These are phyloP conservation scores for Pythium aquatile DNA, from an alignment of 352 stramenopile species.

Conservation along the genomic window DNA sequence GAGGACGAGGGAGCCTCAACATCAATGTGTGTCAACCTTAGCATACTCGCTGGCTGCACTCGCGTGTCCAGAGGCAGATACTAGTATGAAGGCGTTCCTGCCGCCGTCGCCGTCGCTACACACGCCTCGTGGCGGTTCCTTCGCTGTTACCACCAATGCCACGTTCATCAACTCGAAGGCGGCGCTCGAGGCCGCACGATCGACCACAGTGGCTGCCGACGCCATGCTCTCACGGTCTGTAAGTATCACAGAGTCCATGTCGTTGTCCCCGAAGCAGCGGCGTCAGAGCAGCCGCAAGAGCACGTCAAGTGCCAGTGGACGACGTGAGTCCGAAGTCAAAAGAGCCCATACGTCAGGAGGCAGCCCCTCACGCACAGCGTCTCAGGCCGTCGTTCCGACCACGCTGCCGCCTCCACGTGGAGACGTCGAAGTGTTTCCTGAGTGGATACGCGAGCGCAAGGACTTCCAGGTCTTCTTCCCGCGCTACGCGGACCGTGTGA, in stretches of 20 bases:
- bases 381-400: neutral
- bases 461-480: conserved; percentile 78
- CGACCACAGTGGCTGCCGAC: conserved; percentile 41
- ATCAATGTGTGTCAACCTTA: neutral
- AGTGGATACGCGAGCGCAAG: conserved; percentile 73
- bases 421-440: conserved; percentile 45
- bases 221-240: conserved; percentile 43
- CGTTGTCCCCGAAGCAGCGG: conserved; percentile 3
- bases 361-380: neutral
- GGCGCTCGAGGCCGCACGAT: conserved; percentile 40
- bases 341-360: neutral
- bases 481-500: conserved; percentile 53
- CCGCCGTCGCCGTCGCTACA: conserved; percentile 9
- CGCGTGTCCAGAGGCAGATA: neutral
- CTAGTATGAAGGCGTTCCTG: conserved; percentile 24
- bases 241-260: conserved; percentile 14
- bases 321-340: neutral
- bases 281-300: conserved; percentile 10
- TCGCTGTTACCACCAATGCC: conserved; percentile 25
- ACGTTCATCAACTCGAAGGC: conserved; percentile 48
- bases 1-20: neutral
- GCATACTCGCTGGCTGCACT: neutral
- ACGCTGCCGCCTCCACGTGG: neutral
- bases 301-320: conserved; percentile 6
- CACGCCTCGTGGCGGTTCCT: conserved; percentile 3